phyloP scores from a whole-genome alignment of 2,329 filamentous ascomycete genomes.

The Claviceps digitariae region DNA sequence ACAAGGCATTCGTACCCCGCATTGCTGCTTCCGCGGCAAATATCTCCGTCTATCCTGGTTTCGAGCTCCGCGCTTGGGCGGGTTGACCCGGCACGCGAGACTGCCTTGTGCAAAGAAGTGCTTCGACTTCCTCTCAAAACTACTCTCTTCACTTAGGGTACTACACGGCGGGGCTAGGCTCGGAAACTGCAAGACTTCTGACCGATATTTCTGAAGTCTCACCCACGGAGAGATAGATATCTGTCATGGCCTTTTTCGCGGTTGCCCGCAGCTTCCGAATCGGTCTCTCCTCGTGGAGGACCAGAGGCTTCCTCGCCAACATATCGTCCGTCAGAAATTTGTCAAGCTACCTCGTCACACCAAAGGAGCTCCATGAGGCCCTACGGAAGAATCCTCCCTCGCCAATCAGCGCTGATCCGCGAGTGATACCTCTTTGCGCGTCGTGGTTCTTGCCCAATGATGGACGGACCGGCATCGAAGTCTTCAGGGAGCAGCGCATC shows the following conservation, averaged over 20 bases:
- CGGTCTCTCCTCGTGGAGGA: slow-evolving; percentile 23
- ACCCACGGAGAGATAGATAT: background rate
- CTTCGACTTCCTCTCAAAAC: background rate
- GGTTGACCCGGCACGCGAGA: background rate
- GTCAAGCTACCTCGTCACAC: slow-evolving; percentile 75
- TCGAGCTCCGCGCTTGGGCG: background rate
- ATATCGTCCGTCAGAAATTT: slow-evolving; percentile 30
- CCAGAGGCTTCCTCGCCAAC: slow-evolving; percentile 18
- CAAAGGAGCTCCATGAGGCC: slow-evolving; percentile 66
- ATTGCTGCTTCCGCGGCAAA: background rate
- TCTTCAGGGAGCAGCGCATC: slow-evolving; percentile 72
- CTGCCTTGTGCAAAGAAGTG: background rate
- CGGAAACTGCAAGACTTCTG: background rate
- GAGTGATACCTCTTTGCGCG: slow-evolving; percentile 79
- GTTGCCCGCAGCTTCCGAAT: slow-evolving; percentile 29
- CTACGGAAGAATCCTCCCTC: slow-evolving; percentile 71
- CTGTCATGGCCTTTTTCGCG: slow-evolving; percentile 28
- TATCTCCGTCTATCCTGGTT: background rate
- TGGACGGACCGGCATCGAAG: slow-evolving; percentile 62
- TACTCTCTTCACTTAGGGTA: background rate
- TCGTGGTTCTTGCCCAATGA: slow-evolving; percentile 97
- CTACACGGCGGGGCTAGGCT: background rate
- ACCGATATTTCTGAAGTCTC: background rate
- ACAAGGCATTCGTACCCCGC: background rate
- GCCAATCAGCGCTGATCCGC: slow-evolving; percentile 66